Base-by-base conservation (phyloP, 805 yeast species). In the Barnettozyma salicaria region DNA sequence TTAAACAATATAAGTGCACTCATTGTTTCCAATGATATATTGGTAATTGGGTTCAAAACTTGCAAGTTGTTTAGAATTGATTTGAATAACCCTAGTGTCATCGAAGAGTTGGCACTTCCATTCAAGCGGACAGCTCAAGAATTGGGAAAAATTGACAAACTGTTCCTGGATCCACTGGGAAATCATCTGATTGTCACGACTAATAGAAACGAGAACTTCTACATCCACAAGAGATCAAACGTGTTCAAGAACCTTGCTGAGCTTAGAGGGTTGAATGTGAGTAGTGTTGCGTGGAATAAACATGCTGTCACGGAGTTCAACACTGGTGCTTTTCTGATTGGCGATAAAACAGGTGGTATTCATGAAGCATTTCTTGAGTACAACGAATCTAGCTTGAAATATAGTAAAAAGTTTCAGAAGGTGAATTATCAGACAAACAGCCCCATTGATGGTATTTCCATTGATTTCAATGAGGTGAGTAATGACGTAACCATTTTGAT, bases 1-100 rank as follows among this genome's bases (percentile, higher is more conserved):
- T 56, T 74, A 23, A 54, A 56, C 37, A 62, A 67, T 19, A 67
- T 82, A 10, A 60, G 63, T 6, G 58, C 70, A n/a, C 53, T 82
- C 32, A 68, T 65, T 13, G 86, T 79, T 6, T 59, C 68, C 17
- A 64, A 67, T 41, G 81, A 82, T 48, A 58, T 72, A 6, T 67
- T 83, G 27, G 68, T 72, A 39, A 59, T 82, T 32, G 74, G 79
- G 0, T 61, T 77, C 39, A 62, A 61, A 33, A 58, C 68, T 7
- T 80, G 81, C 1, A 51, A 66, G 12, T 58, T 83, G n/a, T 73
- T 73, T 45, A 59, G 81, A n/a, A 80, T 84, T 22, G 77, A 81
- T 47, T 59, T 83, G 44, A 78, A 75, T 34, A 67, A 67, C 34
- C 92, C 92, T 1, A 75, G 80, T 24, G 65, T 64, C 7, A 78